Conservation (phyloP, 1,139 yeast species). For the Cylindricascospora bacillispora region DNA sequence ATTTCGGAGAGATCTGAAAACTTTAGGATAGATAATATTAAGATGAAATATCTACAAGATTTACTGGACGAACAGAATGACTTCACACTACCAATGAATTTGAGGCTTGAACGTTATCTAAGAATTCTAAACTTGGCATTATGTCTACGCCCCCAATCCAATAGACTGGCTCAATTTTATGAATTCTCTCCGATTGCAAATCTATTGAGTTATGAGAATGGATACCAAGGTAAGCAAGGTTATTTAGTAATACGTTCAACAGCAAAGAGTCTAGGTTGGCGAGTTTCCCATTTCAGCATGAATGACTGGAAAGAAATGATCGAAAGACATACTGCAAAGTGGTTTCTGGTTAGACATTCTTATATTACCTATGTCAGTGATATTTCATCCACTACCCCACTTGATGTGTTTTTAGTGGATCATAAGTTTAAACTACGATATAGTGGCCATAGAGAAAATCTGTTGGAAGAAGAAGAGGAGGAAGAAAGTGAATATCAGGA, state of each 20-base stretch:
- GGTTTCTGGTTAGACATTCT: constrained; percentile 80
- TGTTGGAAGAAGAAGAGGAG: constrained; percentile 20
- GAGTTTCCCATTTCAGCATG: constrained; percentile 78
- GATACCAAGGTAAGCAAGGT: constrained; percentile 84
- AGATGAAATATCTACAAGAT: constrained; percentile 23
- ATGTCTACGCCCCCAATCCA: constrained; percentile 68
- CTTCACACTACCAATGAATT: constrained; percentile 17
- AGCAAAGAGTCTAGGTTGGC: constrained; percentile 87
- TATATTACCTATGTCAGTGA: constrained; percentile 79
- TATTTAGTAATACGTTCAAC: constrained; percentile 65
- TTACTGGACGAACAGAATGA: constrained; percentile 22
- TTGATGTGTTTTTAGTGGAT: constrained; percentile 85
- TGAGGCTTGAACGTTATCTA: constrained; percentile 47
- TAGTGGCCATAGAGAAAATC: constrained; percentile 31
- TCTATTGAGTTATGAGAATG: constrained; percentile 68
- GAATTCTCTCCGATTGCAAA: constrained; percentile 86
- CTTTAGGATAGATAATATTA: constrained; percentile 14
- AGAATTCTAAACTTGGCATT: constrained; percentile 45
- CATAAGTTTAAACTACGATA: constrained; percentile 45
- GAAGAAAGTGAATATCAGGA: no score
- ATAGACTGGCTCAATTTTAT: constrained; percentile 69
- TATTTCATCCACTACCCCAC: constrained; percentile 72
- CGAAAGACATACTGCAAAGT: constrained; percentile 77
- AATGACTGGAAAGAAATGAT: constrained; percentile 77
- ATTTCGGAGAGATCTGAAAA: neutral